These are phyloP conservation scores for Sporothrix brunneoviolacea DNA, from an alignment of 2,329 filamentous ascomycete genomes.

Conservation along the genomic window DNA sequence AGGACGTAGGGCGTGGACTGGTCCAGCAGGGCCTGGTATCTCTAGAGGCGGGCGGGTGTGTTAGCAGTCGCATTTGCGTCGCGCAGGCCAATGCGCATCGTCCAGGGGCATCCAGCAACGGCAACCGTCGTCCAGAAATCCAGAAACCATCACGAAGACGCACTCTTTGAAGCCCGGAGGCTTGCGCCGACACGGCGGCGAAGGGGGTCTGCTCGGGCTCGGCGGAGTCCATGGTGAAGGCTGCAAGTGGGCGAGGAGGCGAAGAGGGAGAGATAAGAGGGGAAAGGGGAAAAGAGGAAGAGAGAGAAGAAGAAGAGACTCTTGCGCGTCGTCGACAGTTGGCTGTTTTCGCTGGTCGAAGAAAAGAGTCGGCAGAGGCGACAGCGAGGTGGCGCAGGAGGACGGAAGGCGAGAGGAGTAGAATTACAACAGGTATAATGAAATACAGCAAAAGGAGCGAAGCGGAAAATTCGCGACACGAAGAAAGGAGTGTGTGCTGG, in stretches of 20 bases:
- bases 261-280: background rate
- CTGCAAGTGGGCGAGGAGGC: background rate
- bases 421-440: background rate
- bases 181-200: slow-evolving; percentile 80
- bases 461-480: slow-evolving; percentile 10
- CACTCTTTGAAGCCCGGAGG: slow-evolving; percentile 65
- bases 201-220: slow-evolving; percentile 90
- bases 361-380: background rate
- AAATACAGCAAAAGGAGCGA: background rate
- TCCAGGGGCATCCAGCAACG: too few species aligned
- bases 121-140: too few species aligned
- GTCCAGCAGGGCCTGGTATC: slow-evolving; percentile 92
- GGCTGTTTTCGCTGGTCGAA: background rate
- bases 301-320: background rate
- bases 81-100: background rate
- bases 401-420: background rate
- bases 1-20: slow-evolving; percentile 82
- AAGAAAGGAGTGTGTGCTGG: background rate
- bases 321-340: background rate
- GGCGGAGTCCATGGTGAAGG: slow-evolving; percentile 64
- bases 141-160: too few species aligned
- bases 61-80: background rate
- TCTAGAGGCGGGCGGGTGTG: slow-evolving; percentile 40
- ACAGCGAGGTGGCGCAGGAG: background rate
- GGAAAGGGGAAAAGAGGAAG: background rate